A percentile compares a stretch with the other conserved stretches of the same genome.
Evolutionary conservation across 441 rosid genomes (phyloP).

Genomic region (Mallotus japonicus): DNA sequence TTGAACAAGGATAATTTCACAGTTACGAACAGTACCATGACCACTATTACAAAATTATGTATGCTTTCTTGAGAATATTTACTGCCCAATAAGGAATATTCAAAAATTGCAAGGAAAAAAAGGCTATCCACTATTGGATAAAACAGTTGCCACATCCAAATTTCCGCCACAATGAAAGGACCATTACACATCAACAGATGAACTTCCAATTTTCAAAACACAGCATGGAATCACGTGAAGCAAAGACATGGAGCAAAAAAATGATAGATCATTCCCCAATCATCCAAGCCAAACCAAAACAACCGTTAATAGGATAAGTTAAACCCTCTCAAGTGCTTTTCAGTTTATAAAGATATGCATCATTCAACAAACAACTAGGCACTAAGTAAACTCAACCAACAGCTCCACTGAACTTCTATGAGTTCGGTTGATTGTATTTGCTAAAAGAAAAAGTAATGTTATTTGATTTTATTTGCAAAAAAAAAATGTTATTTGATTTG

Average conservation of each 20-base stretch:
- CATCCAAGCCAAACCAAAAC: background rate
- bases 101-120: background rate
- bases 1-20: constrained; percentile 15
- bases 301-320: background rate
- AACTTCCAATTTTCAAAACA: background rate
- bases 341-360: too few species aligned
- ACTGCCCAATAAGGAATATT: background rate
- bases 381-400: background rate
- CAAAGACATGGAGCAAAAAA: background rate
- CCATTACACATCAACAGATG: background rate
- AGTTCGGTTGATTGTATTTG: background rate
- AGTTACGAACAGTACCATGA: background rate
- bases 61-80: background rate
- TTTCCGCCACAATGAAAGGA: background rate
- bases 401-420: background rate
- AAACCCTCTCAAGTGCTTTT: background rate
- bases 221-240: background rate
- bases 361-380: background rate
- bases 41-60: background rate
- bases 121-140: background rate
- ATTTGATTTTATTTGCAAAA: background rate
- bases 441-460: background rate
- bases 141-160: constrained; percentile 6
- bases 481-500: background rate
- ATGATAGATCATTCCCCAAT: background rate